Evolutionary conservation across 805 yeast species (phyloP), one percentile per base, ranked within the genome.

Genomic region (Priceomyces castillae): DNA sequence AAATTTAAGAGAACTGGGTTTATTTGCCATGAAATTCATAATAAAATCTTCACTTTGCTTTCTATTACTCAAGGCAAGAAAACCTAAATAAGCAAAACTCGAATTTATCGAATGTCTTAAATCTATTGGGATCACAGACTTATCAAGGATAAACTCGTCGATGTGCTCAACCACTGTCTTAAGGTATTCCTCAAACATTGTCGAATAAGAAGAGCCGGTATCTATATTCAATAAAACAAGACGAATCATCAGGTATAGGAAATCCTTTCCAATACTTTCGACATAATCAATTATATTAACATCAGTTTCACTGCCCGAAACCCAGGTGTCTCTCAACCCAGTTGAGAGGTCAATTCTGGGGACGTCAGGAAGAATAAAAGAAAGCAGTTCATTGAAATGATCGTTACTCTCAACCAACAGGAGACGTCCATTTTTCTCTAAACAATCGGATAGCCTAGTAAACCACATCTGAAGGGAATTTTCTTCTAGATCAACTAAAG

Each of bases 401-500:
- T 28, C 15, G 5, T 28, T n/a, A 12, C 7, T 12, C 5, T 28
- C 7, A 28, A 12, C 10, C n/a, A 28, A n/a, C 15, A 11, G 31
- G 10, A 28, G n/a, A 28, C 15, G 15, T 6, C 31, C 31, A 28
- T 28, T n/a, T 11, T 28, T n/a, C 15, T 28, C 10, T 28, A 28
- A 9, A n/a, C 15, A 12, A 6, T n/a, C 10, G 5, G 15, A 6
- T n/a, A 28, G 10, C 15, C 7, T 11, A 9, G 5, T 28, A 11
- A 30, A 34, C 47, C 47, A 44, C 12, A 9, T 7, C 4, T 18
- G 23, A 4, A 44, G 30, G n/a, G 31, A 14, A 22, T 36, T 26
- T 31, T 20, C 25, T 17, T 30, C 33, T 30, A 44, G 36, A 22
- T 45, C 48, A 17, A 34, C 20, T 5, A 41, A 19, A 7, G 30